Evolutionary conservation across 1,284 basidiomycete genomes (phyloP), one percentile per base, ranked within the genome.

Genomic region (Termitomyces sp.): DNA sequence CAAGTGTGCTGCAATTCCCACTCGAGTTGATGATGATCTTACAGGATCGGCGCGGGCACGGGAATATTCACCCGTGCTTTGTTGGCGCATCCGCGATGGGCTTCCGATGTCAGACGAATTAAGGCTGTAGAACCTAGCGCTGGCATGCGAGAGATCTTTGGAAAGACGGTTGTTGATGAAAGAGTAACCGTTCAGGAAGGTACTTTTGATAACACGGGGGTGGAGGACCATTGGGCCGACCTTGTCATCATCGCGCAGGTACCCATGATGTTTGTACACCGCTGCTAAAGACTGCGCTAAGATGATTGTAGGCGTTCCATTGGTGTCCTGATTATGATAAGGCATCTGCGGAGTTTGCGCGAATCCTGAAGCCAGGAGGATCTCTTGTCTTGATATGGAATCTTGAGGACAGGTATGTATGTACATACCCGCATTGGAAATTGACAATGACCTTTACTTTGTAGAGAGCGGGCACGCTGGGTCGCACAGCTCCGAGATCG

Each of bases 51-150:
- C 26, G 68, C 83, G 34, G 89, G 89, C 30, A 90, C 88, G 2
- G 89, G 88, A 3, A 79, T 91, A 46, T 91, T 90, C 66, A 91
- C 89, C 19, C 80, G 88, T 14, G 85, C 87, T 2, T 66, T 91
- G 21, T 72, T 91, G 40, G 76, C 78, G 3, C 78, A 88, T 65
- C 72, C 79, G 6, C 74, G 77, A 41, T 85, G 79, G 77, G 62
- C 74, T 13, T 62, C 67, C 6, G 62, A 65, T 41, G 72, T 91
- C 48, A 70, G 71, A 38, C 62, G 75, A 51, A 66, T 89, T 16
- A 75, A 70, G 50, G 88, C 88, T 3, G 59, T 88, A 34, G 89
- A 92, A 64, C 88, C 89, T 13, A 87, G 83, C 60, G 72, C 74
- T 46, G 88, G 86, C 52, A 89, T 89, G 87, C 77, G 87, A 55